Evolutionary conservation across 129 eudicot species (phyloP).

Genomic region (Flaveria robusta): DNA sequence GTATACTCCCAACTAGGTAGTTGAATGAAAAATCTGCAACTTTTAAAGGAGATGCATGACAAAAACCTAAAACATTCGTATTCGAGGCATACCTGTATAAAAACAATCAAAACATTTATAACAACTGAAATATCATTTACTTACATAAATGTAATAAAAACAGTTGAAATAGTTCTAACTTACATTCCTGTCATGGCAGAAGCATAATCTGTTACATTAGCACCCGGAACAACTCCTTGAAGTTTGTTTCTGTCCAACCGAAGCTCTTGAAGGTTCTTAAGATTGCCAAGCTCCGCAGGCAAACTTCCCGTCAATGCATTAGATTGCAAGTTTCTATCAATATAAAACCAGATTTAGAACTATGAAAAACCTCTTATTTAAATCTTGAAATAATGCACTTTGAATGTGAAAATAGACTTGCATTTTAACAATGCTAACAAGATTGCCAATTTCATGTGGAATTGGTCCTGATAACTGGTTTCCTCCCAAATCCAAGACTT

Average conservation of each 20-base stretch:
- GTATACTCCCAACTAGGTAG: slow-evolving; percentile 73
- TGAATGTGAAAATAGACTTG: slow-evolving; percentile 32
- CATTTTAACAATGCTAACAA: slow-evolving; percentile 60
- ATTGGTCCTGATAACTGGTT: slow-evolving; percentile 92
- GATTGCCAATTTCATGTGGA: slow-evolving; percentile 77
- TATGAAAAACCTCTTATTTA: not conserved
- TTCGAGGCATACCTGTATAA: slow-evolving; percentile 60
- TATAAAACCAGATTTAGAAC: slow-evolving; percentile 1
- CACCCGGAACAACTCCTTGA: slow-evolving; percentile 72
- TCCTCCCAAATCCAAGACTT: slow-evolving; percentile 77
- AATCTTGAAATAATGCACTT: not conserved
- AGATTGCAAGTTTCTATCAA: slow-evolving; percentile 75
- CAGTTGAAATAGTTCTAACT: slow-evolving; percentile 27
- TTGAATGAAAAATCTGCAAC: slow-evolving; percentile 81
- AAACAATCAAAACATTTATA: slow-evolving; percentile 1
- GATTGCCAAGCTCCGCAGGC: slow-evolving; percentile 72
- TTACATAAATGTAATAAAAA: not conserved
- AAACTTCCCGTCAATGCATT: slow-evolving; percentile 77
- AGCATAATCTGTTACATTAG: slow-evolving; percentile 41
- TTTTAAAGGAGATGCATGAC: slow-evolving; percentile 72
- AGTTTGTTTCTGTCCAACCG: slow-evolving; percentile 85
- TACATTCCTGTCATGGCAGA: slow-evolving; percentile 55
- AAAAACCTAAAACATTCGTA: slow-evolving; percentile 58
- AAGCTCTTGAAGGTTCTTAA: slow-evolving; percentile 78
- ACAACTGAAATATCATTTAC: not conserved